Base-by-base conservation (phyloP, 208 protist genomes). In the Herpetomonas tarakana region DNA sequence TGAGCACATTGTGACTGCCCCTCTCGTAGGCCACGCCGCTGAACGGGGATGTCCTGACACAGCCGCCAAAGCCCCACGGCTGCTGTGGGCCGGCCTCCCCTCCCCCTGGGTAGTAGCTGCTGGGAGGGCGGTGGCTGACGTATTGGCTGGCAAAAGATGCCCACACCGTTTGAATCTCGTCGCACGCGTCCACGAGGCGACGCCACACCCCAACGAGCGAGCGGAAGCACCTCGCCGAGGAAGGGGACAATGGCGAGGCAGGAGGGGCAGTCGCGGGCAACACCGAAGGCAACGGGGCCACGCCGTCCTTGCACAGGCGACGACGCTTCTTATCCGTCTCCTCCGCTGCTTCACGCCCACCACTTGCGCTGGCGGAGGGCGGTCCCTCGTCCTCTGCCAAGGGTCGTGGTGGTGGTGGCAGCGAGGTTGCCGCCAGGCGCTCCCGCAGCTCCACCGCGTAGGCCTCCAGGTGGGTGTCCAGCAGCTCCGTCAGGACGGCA, bases 371-470 rank as follows among this genome's bases (percentile, higher is more conserved):
- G 9, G 46, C 53, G 39, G 38, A n/a, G 12, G 55, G 28, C 29
- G 74, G 41, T 3, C n/a, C n/a, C n/a, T n/a, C n/a, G n/a, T n/a
- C n/a, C n/a, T n/a, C n/a, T n/a, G n/a, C n/a, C n/a, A n/a, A n/a
- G n/a, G n/a, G n/a, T n/a, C n/a, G n/a, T n/a, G n/a, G n/a, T n/a
- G n/a, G n/a, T n/a, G n/a, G n/a, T n/a, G n/a, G n/a, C n/a, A n/a
- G n/a, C n/a, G n/a, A n/a, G n/a, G n/a, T n/a, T n/a, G 28, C 38
- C 19, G 45, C 52, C 51, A 63, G 58, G 22, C 31, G 58, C 1
- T 28, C 21, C 30, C 55, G 41, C 11, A 85, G 52, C 31, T 47
- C 50, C 7, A 41, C 50, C 0, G 68, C 68, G 63, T 84, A 78
- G 22, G 25, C 30, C 19, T 30, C 38, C 11, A 84, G 53, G 0